Conservation (phyloP, 2,329 filamentous ascomycete species). For the Coniella vitis region DNA sequence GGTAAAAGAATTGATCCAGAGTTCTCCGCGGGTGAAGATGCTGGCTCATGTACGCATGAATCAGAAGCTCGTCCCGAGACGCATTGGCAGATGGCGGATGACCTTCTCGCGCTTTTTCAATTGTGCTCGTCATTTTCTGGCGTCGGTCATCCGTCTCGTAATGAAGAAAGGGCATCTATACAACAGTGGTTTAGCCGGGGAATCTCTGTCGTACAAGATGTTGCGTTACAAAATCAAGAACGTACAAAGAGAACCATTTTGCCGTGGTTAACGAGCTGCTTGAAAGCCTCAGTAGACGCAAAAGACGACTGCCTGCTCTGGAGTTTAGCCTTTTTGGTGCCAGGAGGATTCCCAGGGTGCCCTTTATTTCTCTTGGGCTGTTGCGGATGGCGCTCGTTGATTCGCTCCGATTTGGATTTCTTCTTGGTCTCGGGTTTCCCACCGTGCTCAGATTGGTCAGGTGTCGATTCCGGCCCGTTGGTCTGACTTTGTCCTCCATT, state of each 20-base stretch:
- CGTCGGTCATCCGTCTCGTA: constrained; percentile 53
- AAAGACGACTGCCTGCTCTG: constrained; percentile 15
- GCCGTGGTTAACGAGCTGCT: constrained; percentile 23
- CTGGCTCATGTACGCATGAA: constrained; percentile 41
- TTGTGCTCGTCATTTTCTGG: constrained; percentile 50
- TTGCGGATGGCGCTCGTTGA: constrained; percentile 30
- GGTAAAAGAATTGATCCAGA: constrained; percentile 60
- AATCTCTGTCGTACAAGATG: constrained; percentile 18
- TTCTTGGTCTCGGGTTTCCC: constrained; percentile 25
- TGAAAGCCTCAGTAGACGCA: constrained; percentile 24
- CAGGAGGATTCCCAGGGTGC: constrained; percentile 29
- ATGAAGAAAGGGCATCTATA: constrained; percentile 58
- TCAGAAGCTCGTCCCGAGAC: constrained; percentile 36
- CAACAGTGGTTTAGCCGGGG: constrained; percentile 12
- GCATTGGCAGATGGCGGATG: constrained; percentile 22
- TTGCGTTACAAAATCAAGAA: not conserved
- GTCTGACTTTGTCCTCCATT: not conserved
- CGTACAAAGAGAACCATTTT: constrained; percentile 30
- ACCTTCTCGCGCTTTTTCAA: constrained; percentile 26
- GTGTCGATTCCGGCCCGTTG: constrained; percentile 8
- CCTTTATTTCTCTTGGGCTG: constrained; percentile 27
- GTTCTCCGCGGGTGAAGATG: constrained; percentile 54
- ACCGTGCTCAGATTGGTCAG: constrained; percentile 17
- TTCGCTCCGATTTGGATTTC: constrained; percentile 29
- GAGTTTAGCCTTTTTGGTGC: constrained; percentile 24